Base-by-base conservation (phyloP, 768 basidiomycete species). In the Pseudohyphozyma bogoriensis region DNA sequence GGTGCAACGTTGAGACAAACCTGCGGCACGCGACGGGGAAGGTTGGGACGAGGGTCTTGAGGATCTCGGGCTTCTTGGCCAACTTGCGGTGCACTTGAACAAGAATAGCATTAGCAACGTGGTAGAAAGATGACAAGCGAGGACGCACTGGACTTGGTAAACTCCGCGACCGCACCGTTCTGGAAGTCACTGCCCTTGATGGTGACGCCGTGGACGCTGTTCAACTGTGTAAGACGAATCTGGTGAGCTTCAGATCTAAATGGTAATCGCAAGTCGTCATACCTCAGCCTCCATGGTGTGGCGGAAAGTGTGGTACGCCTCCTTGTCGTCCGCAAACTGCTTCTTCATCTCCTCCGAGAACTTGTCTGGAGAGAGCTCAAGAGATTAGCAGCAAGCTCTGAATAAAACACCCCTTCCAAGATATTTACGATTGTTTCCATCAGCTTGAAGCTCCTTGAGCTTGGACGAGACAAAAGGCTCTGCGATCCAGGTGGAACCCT, bases 1-100 rank as follows among this genome's bases (percentile, higher is more conserved):
- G n/a, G n/a, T n/a, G n/a, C n/a, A n/a, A n/a, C 28, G 29, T 16
- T 26, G 36, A 22, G 26, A 51, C 49, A 11, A 5, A 60, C 54
- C 84, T 77, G 31, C 83, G 77, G 72, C 83, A 85, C 7, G 74
- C 77, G 20, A 83, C 78, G 8, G 78, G 74, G 64, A 83, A 85
- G 49, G 18, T 79, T 74, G 16, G 83, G 82, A 60, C 49, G 29
- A 60, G 33, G 29, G 18, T 42, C 52, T 57, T 54, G 12, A 80
- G 79, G 63, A 85, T 84, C 77, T 79, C 78, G 2, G 82, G 81
- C 67, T 79, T 83, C 69, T 79, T 79, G 16, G 74, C 76, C 20
- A 85, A 72, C 59, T 78, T 78, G 60, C 77, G 68, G 51, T 74
- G 51, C 81, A 84, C 83, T 40, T 75, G 72, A 42, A 74, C 73